Conservation (phyloP, 148 eudicot genomes). For the Diospyros lotus region DNA sequence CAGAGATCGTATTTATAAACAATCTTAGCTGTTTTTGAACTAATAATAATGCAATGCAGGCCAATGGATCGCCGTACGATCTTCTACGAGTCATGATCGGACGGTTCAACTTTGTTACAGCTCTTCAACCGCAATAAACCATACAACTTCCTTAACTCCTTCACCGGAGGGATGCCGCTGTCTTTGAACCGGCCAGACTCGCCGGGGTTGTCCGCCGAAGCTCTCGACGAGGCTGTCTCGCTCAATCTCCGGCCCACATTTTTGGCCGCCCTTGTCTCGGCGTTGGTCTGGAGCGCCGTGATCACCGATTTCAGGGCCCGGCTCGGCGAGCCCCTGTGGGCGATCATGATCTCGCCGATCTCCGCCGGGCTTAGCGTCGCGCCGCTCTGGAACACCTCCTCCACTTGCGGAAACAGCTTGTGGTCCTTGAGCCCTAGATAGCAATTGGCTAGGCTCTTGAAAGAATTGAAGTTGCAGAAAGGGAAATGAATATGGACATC, state of each 20-base stretch:
- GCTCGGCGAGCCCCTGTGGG: conserved; percentile 74
- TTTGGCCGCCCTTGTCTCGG: conserved; percentile 19
- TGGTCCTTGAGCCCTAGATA: conserved; percentile 77
- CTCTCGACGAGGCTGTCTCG: conserved; percentile 13
- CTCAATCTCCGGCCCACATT: conserved; percentile 10
- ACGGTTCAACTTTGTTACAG: too few species aligned
- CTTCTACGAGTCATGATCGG: too few species aligned
- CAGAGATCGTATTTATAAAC: too few species aligned
- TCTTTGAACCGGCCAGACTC: too few species aligned
- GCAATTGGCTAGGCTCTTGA: conserved; percentile 61
- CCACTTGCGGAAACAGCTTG: conserved; percentile 75
- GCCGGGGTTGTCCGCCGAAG: conserved; percentile 6
- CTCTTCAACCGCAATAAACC: too few species aligned
- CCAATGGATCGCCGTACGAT: too few species aligned
- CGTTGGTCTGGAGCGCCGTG: conserved; percentile 49
- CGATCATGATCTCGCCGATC: conserved; percentile 77
- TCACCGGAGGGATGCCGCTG: too few species aligned
- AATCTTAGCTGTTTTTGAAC: too few species aligned
- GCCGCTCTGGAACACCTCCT: conserved; percentile 62
- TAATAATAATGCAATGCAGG: too few species aligned
- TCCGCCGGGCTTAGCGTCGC: conserved; percentile 76
- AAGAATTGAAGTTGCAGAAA: conserved; percentile 62
- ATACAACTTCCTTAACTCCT: too few species aligned
- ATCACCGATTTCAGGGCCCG: conserved; percentile 82
- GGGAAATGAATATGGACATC: conserved; percentile 87